phyloP scores from a whole-genome alignment of 768 basidiomycete genomes.

The Tulasnella sp. region DNA sequence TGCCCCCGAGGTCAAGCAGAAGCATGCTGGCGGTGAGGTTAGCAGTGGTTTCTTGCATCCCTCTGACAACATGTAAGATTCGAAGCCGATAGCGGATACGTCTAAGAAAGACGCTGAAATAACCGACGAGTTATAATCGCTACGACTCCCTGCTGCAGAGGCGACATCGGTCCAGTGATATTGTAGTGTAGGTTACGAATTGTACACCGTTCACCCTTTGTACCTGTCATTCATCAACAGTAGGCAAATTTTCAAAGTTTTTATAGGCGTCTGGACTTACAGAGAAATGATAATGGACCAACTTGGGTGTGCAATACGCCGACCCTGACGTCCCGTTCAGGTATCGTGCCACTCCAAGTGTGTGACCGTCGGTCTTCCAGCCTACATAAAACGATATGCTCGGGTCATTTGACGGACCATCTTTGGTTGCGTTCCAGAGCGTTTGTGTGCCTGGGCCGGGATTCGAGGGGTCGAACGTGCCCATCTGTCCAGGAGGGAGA shows the following conservation, averaged over 20 bases:
- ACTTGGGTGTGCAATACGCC: not conserved
- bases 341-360: not conserved
- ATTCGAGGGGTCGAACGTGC: not conserved
- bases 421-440: not conserved
- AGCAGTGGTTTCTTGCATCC: not conserved
- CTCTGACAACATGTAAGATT: not conserved
- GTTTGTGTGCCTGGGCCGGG: not conserved
- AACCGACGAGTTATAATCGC: not conserved
- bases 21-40: constrained; percentile 16
- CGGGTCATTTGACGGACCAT: not conserved
- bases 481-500: not conserved
- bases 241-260: not conserved
- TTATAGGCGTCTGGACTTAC: not conserved
- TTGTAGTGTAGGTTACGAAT: not conserved
- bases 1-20: not conserved
- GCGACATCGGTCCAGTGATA: not conserved
- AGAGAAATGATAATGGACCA: not conserved
- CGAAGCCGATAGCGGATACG: not conserved
- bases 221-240: not conserved
- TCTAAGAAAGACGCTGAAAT: not conserved
- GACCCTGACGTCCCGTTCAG: not conserved
- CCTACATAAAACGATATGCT: not conserved
- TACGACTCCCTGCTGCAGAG: not conserved
- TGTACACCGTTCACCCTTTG: not conserved
- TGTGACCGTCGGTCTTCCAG: not conserved